A percentile compares a stretch with the other conserved stretches of the same genome.
These are phyloP conservation scores for Pseudevernia furfuracea DNA, from an alignment of 495 filamentous ascomycete species.

Conservation along the genomic window DNA sequence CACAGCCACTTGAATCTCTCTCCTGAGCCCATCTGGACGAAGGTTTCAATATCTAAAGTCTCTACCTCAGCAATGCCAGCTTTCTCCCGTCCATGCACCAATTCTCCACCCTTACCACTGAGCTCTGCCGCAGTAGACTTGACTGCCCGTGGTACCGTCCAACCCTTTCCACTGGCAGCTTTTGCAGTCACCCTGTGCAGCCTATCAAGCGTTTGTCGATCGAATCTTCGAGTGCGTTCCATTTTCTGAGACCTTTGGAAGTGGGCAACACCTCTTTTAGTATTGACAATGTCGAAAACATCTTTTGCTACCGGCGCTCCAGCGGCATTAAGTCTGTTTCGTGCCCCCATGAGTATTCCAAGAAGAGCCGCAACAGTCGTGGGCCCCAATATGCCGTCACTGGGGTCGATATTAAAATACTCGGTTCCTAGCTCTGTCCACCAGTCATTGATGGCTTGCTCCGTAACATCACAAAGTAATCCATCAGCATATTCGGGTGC, in stretches of 20 bases:
- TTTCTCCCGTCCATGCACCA: constrained; percentile 93
- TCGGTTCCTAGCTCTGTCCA: constrained; percentile 92
- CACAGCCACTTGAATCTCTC: constrained; percentile 87
- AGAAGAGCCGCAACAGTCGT: constrained; percentile 86
- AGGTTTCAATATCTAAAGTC: constrained; percentile 78
- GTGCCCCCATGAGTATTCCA: constrained; percentile 79
- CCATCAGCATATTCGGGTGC: constrained; percentile 88
- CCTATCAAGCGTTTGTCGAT: constrained; percentile 72
- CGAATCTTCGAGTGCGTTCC: constrained; percentile 62
- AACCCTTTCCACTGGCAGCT: constrained; percentile 72
- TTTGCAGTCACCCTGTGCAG: constrained; percentile 80
- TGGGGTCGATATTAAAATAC: constrained; percentile 82
- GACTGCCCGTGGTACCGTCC: constrained; percentile 78
- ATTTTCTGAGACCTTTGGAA: constrained; percentile 90
- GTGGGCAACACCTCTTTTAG: constrained; percentile 72
- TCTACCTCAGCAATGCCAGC: constrained; percentile 86
- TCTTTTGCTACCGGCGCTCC: constrained; percentile 85
- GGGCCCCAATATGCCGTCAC: constrained; percentile 83
- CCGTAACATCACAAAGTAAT: constrained; percentile 85
- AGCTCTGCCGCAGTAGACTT: constrained; percentile 93
- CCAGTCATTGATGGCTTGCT: constrained; percentile 87
- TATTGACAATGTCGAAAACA: constrained; percentile 73
- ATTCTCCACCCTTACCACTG: constrained; percentile 88
- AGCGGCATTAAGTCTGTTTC: constrained; percentile 74
- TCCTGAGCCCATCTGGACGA: constrained; percentile 67